phyloP scores from a whole-genome alignment of 108 stramenopile genomes.

The Cylindrotheca fusiformis region DNA sequence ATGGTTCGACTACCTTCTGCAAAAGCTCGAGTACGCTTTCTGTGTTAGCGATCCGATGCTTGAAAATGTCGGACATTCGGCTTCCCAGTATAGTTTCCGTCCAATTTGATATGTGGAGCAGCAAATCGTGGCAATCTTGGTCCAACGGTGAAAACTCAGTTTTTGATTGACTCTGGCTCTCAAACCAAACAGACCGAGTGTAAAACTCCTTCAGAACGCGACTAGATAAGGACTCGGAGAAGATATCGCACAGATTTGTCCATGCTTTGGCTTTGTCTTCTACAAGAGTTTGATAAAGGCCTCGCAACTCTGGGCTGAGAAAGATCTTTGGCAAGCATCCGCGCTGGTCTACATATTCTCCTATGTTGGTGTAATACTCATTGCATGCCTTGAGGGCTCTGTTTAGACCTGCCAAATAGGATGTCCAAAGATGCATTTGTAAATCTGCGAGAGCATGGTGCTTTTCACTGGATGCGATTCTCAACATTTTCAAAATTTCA shows the following conservation, averaged over 20 bases:
- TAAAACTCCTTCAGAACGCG: constrained; percentile 17
- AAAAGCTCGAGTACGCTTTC: constrained; percentile 12
- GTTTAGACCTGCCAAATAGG: constrained; percentile 13
- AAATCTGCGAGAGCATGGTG: constrained; percentile 14
- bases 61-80: constrained; percentile 18
- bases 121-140: constrained; percentile 17
- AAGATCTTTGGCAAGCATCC: constrained; percentile 17
- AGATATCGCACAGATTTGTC: constrained; percentile 4
- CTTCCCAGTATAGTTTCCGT: constrained; percentile 8
- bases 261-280: constrained; percentile 13
- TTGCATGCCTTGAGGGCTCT: constrained; percentile 9
- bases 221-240: not conserved
- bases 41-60: constrained; percentile 13
- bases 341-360: constrained; percentile 21
- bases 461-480: not conserved
- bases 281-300: constrained; percentile 2
- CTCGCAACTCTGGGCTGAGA: constrained; percentile 9
- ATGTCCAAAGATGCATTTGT: constrained; percentile 17
- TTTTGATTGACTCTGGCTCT: not conserved
- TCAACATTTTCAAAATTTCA: constrained; percentile 8
- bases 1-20: constrained; percentile 10
- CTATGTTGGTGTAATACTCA: constrained; percentile 12
- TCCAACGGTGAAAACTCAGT: not conserved
- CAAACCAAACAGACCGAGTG: constrained; percentile 17
- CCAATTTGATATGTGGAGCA: constrained; percentile 15